Evolutionary conservation across 1,284 basidiomycete genomes (phyloP).

Genomic region (Malassezia caprae): DNA sequence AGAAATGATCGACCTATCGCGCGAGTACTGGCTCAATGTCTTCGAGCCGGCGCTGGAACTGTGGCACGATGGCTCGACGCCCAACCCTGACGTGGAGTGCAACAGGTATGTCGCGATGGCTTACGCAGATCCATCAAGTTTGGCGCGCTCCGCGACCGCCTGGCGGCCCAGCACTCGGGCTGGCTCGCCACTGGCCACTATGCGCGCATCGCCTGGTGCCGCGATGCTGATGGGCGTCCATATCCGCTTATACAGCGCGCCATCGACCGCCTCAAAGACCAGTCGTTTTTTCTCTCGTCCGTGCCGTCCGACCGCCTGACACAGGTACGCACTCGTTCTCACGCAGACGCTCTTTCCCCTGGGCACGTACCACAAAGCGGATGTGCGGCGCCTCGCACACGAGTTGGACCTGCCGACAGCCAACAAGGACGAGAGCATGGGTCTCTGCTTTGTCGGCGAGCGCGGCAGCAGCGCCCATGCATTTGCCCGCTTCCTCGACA

Average conservation of each 20-base stretch:
- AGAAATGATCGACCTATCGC: conserved; percentile 26
- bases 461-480: conserved; percentile 53
- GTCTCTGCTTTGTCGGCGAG: conserved; percentile 86
- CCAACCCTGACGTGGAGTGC: conserved; percentile 89
- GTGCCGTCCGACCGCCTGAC: conserved; percentile 28
- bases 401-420: conserved; percentile 65
- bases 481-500: conserved; percentile 45
- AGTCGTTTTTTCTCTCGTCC: conserved; percentile 77
- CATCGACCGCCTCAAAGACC: conserved; percentile 60
- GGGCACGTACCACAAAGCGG: conserved; percentile 38
- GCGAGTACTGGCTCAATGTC: conserved; percentile 38
- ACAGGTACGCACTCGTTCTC: conserved; percentile 51
- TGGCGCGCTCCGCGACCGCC: conserved; percentile 62
- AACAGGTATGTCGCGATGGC: conserved; percentile 58
- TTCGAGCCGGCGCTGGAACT: conserved; percentile 38
- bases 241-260: conserved; percentile 23
- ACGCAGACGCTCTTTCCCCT: conserved; percentile 54
- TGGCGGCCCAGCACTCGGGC: conserved; percentile 25
- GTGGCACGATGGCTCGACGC: conserved; percentile 51
- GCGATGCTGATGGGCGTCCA: neutral
- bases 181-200: conserved; percentile 84
- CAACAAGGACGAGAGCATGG: conserved; percentile 76
- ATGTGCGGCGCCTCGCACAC: conserved; percentile 69
- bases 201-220: conserved; percentile 56
- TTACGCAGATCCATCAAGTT: conserved; percentile 76